Conservation (phyloP, 176 grass and related monocot genomes). For the Aegilops sharonensis region DNA sequence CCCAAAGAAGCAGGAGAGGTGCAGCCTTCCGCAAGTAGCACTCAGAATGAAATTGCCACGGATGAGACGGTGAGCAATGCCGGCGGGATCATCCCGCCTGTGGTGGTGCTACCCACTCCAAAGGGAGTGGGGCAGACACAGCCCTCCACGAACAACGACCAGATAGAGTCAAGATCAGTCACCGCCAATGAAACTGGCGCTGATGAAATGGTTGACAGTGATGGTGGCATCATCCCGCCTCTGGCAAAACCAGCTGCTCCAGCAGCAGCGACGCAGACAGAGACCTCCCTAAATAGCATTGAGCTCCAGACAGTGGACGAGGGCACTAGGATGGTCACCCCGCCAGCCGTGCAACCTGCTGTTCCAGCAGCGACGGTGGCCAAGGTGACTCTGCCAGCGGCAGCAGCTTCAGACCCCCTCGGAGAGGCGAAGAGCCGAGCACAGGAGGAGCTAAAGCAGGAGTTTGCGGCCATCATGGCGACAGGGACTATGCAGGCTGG, state of each 20-base stretch:
- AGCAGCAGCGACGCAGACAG: neutral
- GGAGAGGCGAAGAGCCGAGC: conserved; percentile 39
- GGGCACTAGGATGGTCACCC: neutral
- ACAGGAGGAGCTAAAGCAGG: conserved; percentile 68
- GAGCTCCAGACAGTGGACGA: neutral
- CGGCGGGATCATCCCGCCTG: neutral
- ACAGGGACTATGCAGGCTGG: conserved; percentile 45
- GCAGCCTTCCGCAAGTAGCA: neutral
- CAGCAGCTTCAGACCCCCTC: conserved; percentile 32
- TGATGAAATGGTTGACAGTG: neutral
- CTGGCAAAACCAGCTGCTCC: conserved; percentile 22
- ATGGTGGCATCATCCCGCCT: neutral
- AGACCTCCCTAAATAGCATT: neutral
- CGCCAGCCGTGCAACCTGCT: conserved; percentile 21
- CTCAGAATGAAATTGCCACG: neutral
- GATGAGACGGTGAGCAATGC: too few relatives aligned
- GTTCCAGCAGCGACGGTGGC: neutral
- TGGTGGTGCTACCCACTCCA: conserved; percentile 6
- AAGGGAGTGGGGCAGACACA: neutral
- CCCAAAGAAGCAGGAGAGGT: neutral
- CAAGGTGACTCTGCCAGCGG: neutral
- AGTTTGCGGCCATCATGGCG: conserved; percentile 70
- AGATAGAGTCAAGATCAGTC: conserved; percentile 7
- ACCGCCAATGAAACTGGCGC: neutral
- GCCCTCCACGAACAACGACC: neutral